These are phyloP conservation scores for Amesomyces nigricolor DNA, from an alignment of 2,329 filamentous ascomycete species.

Conservation along the genomic window DNA sequence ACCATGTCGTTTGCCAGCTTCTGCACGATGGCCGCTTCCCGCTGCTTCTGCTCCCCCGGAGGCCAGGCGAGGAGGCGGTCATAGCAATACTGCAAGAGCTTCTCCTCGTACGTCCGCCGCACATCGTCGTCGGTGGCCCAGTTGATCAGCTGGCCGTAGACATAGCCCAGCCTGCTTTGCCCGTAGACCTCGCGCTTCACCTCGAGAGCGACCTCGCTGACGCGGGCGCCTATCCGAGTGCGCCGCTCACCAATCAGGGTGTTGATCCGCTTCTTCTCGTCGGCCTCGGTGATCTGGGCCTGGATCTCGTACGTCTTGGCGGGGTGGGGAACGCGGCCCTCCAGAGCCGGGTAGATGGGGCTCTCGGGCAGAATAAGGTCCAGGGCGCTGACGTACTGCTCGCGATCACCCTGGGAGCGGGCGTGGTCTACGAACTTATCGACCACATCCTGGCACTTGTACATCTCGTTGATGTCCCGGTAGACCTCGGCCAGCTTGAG, in stretches of 20 bases:
- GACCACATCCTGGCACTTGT: constrained; percentile 61
- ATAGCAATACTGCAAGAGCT: constrained; percentile 73
- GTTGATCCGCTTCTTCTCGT: constrained; percentile 87
- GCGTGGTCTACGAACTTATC: constrained; percentile 75
- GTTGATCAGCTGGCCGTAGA: constrained; percentile 80
- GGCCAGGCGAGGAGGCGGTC: constrained; percentile 69
- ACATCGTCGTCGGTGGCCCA: constrained; percentile 86
- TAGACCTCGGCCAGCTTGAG: constrained; percentile 71
- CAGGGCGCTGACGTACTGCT: constrained; percentile 71
- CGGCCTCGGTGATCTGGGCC: constrained; percentile 74
- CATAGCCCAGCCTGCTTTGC: constrained; percentile 68
- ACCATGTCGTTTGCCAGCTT: constrained; percentile 88
- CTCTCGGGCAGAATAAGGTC: constrained; percentile 73
- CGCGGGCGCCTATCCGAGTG: constrained; percentile 76
- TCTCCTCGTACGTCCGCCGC: constrained; percentile 82
- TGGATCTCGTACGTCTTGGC: constrained; percentile 75
- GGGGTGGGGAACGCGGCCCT: constrained; percentile 77
- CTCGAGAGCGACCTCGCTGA: constrained; percentile 77
- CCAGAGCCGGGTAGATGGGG: constrained; percentile 72
- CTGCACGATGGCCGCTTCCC: constrained; percentile 66
- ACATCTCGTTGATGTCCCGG: constrained; percentile 57
- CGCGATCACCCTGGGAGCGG: constrained; percentile 63
- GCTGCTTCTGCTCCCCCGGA: constrained; percentile 56
- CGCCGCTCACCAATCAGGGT: constrained; percentile 82
- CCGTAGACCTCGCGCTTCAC: constrained; percentile 80